These are phyloP conservation scores for Arabidopsis lyrata DNA, from an alignment of 441 rosid species.

Conservation along the genomic window DNA sequence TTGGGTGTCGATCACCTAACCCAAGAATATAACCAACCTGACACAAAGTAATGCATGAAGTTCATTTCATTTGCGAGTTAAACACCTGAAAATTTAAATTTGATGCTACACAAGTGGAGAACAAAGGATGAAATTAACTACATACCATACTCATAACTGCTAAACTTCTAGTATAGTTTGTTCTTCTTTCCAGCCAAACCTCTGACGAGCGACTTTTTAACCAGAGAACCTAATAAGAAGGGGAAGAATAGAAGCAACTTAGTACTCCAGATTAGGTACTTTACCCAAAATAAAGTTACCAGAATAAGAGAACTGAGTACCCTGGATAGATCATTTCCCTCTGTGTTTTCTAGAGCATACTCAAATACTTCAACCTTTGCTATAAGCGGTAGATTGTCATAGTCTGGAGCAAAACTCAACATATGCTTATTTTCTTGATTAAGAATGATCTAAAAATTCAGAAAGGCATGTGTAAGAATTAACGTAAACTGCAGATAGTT, in stretches of 20 bases:
- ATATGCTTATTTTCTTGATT: conserved; percentile 95
- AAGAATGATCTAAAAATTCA: conserved; percentile 74
- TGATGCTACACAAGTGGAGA: conserved; percentile 29
- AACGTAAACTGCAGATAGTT: conserved; percentile 15
- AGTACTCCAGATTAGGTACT: conserved; percentile 32
- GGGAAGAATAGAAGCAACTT: conserved; percentile 23
- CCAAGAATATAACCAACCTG: conserved; percentile 99
- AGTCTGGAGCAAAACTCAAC: conserved; percentile 95
- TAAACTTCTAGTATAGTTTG: conserved; percentile 97
- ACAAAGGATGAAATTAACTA: conserved; percentile 33
- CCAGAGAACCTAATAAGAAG: conserved; percentile 90
- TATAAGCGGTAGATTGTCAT: conserved; percentile 93
- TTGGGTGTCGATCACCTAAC: conserved; percentile 99
- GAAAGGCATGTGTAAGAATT: conserved; percentile 35
- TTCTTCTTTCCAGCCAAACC: conserved; percentile 98
- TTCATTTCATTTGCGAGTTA: conserved; percentile 4
- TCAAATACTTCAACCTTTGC: conserved; percentile 97
- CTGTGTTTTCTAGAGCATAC: conserved; percentile 88
- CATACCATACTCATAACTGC: conserved; percentile 99
- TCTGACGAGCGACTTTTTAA: conserved; percentile 98
- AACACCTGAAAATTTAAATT: background rate
- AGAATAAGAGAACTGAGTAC: conserved; percentile 53
- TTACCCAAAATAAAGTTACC: conserved; percentile 25
- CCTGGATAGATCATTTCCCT: conserved; percentile 97
- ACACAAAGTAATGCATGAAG: conserved; percentile 41